These are phyloP conservation scores for Lactifluus pinguis DNA, from an alignment of 768 basidiomycete genomes.

Conservation along the genomic window DNA sequence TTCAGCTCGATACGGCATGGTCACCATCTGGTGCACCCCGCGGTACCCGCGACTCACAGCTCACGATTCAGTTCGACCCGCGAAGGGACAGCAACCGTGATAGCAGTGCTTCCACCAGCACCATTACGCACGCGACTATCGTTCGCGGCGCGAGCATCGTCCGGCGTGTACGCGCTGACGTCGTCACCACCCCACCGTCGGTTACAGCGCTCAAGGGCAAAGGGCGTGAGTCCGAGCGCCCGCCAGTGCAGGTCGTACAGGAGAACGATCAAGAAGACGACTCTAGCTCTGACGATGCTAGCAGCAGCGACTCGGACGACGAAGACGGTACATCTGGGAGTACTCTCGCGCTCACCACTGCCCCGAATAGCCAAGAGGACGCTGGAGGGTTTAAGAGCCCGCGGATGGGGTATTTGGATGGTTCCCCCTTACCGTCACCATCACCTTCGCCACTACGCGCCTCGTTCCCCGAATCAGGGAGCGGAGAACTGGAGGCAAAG, in stretches of 20 bases:
- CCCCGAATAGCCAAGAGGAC: constrained; percentile 16
- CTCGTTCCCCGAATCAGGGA: not conserved
- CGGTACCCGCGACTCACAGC: constrained; percentile 8
- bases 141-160: constrained; percentile 19
- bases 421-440: constrained; percentile 1
- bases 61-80: constrained; percentile 11
- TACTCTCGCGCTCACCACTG: constrained; percentile 15
- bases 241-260: not conserved
- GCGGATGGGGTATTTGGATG: not conserved
- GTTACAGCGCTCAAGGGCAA: constrained; percentile 1
- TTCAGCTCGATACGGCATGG: constrained; percentile 1
- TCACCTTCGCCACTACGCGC: constrained; percentile 11
- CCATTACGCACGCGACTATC: constrained; percentile 19
- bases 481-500: not conserved
- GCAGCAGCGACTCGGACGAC: not conserved
- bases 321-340: constrained; percentile 4
- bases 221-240: not conserved
- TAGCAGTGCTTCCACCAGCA: constrained; percentile 14
- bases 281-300: constrained; percentile 1
- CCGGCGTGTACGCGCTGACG: constrained; percentile 17
- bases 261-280: constrained; percentile 10
- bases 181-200: constrained; percentile 1
- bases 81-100: constrained; percentile 13
- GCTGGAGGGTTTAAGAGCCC: constrained; percentile 9
- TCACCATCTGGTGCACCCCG: not conserved